phyloP scores from a whole-genome alignment of 2,329 filamentous ascomycete species.

The Phoma herbarum region DNA sequence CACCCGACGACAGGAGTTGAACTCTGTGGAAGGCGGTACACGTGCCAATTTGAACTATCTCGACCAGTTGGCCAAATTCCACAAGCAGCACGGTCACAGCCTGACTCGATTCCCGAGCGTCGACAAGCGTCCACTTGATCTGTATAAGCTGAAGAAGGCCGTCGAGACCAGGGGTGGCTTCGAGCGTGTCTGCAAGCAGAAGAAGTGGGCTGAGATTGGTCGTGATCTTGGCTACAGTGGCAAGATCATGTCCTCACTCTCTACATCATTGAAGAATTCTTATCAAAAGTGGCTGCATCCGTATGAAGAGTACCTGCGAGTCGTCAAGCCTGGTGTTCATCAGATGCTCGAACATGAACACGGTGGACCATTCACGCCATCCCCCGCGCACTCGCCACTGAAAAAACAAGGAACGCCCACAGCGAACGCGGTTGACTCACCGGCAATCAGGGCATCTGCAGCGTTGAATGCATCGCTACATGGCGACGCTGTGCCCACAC shows the following conservation, averaged over 20 bases:
- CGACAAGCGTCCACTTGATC: slow-evolving; percentile 94
- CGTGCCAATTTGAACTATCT: slow-evolving; percentile 96
- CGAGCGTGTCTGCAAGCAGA: slow-evolving; percentile 93
- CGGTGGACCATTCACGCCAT: slow-evolving; percentile 85
- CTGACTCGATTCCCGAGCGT: slow-evolving; percentile 94
- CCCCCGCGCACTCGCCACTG: slow-evolving; percentile 77
- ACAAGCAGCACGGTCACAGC: slow-evolving; percentile 95
- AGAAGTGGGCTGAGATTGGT: slow-evolving; percentile 99
- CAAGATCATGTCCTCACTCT: slow-evolving; percentile 99
- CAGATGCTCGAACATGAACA: slow-evolving; percentile 94
- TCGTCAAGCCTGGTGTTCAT: slow-evolving; percentile 95
- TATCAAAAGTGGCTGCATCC: slow-evolving; percentile 97
- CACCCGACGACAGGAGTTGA: slow-evolving; percentile 94
- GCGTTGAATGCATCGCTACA: slow-evolving; percentile 66
- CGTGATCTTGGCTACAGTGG: slow-evolving; percentile 96
- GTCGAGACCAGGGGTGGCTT: slow-evolving; percentile 95
- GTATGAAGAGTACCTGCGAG: slow-evolving; percentile 91
- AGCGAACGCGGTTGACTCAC: slow-evolving; percentile 69
- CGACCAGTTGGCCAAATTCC: slow-evolving; percentile 93
- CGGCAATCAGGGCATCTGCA: slow-evolving; percentile 67
- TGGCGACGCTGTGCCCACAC: slow-evolving; percentile 40
- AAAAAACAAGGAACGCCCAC: slow-evolving; percentile 64
- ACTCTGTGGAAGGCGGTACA: slow-evolving; percentile 98
- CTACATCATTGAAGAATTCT: slow-evolving; percentile 97
- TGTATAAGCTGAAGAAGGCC: slow-evolving; percentile 96